These are phyloP conservation scores for Alternaria hordeiaustralica DNA, from an alignment of 2,329 filamentous ascomycete species.

Conservation along the genomic window DNA sequence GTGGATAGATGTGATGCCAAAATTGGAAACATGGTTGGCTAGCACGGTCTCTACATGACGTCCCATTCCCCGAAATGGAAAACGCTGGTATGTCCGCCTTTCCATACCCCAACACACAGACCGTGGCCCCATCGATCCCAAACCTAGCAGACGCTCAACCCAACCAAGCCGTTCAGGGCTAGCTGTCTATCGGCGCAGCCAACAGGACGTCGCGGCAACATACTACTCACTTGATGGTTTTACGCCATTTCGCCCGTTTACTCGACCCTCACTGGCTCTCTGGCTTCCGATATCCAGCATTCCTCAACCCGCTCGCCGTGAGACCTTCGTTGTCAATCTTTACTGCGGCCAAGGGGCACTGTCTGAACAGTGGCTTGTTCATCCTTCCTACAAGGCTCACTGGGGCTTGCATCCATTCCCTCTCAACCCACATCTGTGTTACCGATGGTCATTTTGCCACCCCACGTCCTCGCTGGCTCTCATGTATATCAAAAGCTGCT, in stretches of 20 bases:
- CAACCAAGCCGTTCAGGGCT: not conserved
- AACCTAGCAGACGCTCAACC: not conserved
- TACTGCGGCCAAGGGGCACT: not conserved
- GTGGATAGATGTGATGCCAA: not conserved
- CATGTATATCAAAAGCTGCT: not conserved
- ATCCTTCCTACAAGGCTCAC: not conserved
- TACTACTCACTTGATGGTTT: not conserved
- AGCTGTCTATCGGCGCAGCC: not conserved
- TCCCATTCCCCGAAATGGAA: not conserved
- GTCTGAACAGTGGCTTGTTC: not conserved
- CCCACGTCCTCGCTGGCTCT: not conserved
- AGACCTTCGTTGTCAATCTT: not conserved
- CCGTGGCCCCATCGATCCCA: not conserved
- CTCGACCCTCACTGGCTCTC: not conserved
- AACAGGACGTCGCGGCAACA: not conserved
- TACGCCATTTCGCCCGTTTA: not conserved
- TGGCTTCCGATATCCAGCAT: not conserved
- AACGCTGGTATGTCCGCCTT: not conserved
- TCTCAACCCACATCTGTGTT: not conserved
- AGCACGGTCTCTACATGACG: not conserved
- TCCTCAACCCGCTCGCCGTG: not conserved
- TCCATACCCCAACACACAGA: not conserved
- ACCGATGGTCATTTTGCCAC: not conserved
- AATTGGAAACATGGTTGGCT: not conserved
- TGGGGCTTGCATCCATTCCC: not conserved